Evolutionary conservation across 202 grass and related monocot genomes (phyloP).

Genomic region (Bolboschoenoplectus hybrid): DNA sequence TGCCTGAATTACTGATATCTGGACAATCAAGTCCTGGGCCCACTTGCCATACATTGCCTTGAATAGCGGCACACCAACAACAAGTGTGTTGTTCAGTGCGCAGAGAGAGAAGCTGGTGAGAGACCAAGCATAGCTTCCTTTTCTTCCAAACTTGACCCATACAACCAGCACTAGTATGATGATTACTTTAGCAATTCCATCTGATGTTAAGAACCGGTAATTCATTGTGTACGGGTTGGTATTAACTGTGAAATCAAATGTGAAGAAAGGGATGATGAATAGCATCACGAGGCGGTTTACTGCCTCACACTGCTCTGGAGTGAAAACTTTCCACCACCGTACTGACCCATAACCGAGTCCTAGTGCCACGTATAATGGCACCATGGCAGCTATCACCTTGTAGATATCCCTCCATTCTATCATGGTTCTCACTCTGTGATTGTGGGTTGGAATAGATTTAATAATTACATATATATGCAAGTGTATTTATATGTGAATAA

Average conservation of each 20-base stretch:
- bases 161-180: slow-evolving; percentile 44
- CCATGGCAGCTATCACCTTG: slow-evolving; percentile 85
- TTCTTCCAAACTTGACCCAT: slow-evolving; percentile 44
- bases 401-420: slow-evolving; percentile 74
- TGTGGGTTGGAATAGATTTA: background rate
- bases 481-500: background rate
- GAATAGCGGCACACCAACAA: slow-evolving; percentile 69
- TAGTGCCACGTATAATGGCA: slow-evolving; percentile 80
- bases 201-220: slow-evolving; percentile 68
- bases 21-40: slow-evolving; percentile 76
- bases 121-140: slow-evolving; percentile 46
- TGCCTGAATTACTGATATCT: slow-evolving; percentile 69
- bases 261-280: slow-evolving; percentile 83
- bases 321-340: slow-evolving; percentile 84
- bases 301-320: slow-evolving; percentile 72
- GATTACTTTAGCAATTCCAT: slow-evolving; percentile 66
- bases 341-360: slow-evolving; percentile 79
- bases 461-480: background rate
- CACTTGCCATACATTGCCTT: slow-evolving; percentile 74
- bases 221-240: slow-evolving; percentile 68
- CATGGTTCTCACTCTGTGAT: slow-evolving; percentile 41
- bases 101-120: slow-evolving; percentile 75
- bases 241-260: slow-evolving; percentile 73
- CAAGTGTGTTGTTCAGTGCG: slow-evolving; percentile 72
- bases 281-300: slow-evolving; percentile 69